Base-by-base conservation (phyloP, 257 asterid genomes). In the Capsicum baccatum region DNA sequence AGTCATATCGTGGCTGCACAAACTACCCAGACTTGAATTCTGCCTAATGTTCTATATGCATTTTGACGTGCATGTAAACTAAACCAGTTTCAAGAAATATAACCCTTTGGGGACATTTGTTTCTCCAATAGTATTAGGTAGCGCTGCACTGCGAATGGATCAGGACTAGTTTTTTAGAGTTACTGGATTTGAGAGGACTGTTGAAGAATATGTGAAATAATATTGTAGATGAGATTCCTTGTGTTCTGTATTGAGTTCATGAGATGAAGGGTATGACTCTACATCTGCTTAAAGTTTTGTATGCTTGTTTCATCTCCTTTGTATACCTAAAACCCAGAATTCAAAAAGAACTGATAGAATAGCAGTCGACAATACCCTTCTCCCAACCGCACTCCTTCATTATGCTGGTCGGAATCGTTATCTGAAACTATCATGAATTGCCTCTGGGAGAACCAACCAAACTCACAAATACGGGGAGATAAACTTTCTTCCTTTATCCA, bases 31-130 rank as follows among this genome's bases (percentile, higher is more conserved):
- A 76, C 13, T 52, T 37, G 57, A 54, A 15, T 76, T 76, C 64
- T 76, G 26, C 64, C 48, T 52, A 52, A 26, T 21, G 48, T 54
- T 76, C 48, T 17, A 13, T 76, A 16, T 52, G 16, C 63, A 52
- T 44, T 74, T 52, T 76, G 81, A 52, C 26, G 9, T 39, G 42
- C 54, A 9, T 54, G 81, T 76, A 76, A 54, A 55, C 48, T 7
- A 15, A 26, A 76, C 81, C 81, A 76, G 63, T 78, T 78, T 64
- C 81, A 14, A 52, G 33, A 54, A 78, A 78, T 52, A 54, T 52
- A 52, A 8, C 13, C 15, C 64, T 52, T 16, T 52, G 64, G 81
- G 81, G 13, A 54, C 48, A 54, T 78, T 54, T 54, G 64, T 63
- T 78, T 9, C 64, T 54, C 64, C 50, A 19, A 15, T 54, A 21